Evolutionary conservation across 2,329 filamentous ascomycete species (phyloP).

Genomic region (Aspergillus oerlinghausenensis): DNA sequence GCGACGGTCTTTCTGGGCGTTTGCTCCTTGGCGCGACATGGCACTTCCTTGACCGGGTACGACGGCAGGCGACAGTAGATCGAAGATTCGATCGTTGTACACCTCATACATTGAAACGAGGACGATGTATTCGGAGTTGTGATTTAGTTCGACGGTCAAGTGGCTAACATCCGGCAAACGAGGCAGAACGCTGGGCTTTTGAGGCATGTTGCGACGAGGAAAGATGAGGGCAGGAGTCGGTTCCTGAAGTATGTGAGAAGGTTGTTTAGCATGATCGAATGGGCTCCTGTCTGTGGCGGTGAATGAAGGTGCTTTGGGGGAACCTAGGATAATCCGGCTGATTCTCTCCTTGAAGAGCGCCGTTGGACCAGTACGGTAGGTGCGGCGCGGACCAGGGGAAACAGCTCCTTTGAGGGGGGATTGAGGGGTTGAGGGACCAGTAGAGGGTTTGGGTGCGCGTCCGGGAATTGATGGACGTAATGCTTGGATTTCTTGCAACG

Average conservation of each 20-base stretch:
- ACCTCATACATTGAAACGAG: conserved; percentile 98
- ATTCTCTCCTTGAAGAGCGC: conserved; percentile 7
- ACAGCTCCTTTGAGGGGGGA: not conserved
- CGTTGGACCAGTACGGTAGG: conserved; percentile 3
- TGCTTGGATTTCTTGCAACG: conserved; percentile 15
- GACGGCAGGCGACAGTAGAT: conserved; percentile 65
- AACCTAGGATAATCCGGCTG: conserved; percentile 10
- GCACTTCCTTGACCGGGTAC: conserved; percentile 38
- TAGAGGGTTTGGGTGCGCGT: conserved; percentile 5
- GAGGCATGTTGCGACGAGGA: conserved; percentile 57
- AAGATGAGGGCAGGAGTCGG: conserved; percentile 52
- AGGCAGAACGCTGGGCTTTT: conserved; percentile 67
- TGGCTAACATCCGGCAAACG: conserved; percentile 69
- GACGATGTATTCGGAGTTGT: conserved; percentile 74
- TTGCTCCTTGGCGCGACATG: conserved; percentile 39
- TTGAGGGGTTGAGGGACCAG: not conserved
- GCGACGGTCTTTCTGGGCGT: conserved; percentile 65
- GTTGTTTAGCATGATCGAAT: conserved; percentile 34
- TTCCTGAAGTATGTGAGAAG: conserved; percentile 47
- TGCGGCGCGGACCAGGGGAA: conserved; percentile 2
- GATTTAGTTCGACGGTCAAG: conserved; percentile 62
- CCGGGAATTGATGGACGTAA: conserved; percentile 14
- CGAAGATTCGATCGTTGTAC: conserved; percentile 97
- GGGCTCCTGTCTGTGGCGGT: conserved; percentile 18
- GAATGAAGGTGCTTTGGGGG: conserved; percentile 21